Evolutionary conservation across 2,329 filamentous ascomycete genomes (phyloP).

Genomic region (Colletotrichum navitas): DNA sequence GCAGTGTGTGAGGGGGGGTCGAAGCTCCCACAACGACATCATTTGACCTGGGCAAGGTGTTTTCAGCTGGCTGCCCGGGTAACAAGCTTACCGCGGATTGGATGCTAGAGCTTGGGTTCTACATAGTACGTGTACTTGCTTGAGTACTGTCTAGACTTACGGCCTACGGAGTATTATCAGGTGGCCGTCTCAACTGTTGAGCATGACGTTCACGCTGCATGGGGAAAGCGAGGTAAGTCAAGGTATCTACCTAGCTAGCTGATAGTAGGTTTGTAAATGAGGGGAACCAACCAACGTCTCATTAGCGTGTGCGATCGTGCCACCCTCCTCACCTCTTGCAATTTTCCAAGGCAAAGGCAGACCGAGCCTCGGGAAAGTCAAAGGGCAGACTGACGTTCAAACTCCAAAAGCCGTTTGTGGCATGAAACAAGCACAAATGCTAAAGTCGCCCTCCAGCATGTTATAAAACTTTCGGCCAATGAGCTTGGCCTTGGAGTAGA

Average conservation of each 20-base stretch:
- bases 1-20: background rate
- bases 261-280: background rate
- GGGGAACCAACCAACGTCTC: constrained; percentile 27
- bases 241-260: background rate
- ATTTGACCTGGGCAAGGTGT: background rate
- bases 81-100: background rate
- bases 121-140: background rate
- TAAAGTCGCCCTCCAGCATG: constrained; percentile 29
- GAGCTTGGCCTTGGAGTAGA: background rate
- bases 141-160: background rate
- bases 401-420: constrained; percentile 20
- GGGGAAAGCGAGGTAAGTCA: background rate
- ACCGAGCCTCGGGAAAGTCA: background rate
- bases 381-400: constrained; percentile 3
- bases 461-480: constrained; percentile 29
- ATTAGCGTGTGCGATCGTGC: constrained; percentile 11
- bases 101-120: too few species aligned
- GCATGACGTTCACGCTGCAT: background rate
- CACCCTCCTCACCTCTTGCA: background rate
- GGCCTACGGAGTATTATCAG: background rate
- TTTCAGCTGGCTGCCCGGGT: background rate
- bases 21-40: background rate
- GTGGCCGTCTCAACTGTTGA: background rate
- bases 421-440: constrained; percentile 39
- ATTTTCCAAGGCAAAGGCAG: constrained; percentile 9